phyloP scores from a whole-genome alignment of 371 early-diverging fungal species.

The Zopfochytrium polystomum region DNA sequence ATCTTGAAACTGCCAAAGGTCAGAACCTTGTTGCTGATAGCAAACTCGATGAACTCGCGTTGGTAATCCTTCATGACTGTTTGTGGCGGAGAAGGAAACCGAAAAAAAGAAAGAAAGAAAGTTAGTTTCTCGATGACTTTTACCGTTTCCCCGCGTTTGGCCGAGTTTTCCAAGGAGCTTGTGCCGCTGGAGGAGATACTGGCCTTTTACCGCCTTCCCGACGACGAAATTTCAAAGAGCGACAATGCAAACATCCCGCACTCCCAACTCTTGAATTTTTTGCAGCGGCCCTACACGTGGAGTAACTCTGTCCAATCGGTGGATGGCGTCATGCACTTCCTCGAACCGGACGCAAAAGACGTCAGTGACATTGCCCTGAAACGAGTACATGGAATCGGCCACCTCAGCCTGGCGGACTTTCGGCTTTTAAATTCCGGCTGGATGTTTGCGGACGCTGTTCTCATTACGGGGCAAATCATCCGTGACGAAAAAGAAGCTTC shows the following conservation, averaged over 20 bases:
- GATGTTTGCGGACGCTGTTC: slow-evolving; percentile 33
- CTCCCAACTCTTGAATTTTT: background rate
- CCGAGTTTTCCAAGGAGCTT: background rate
- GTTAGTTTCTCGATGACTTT: background rate
- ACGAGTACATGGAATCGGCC: slow-evolving; percentile 15
- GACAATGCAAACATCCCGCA: no score
- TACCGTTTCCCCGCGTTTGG: background rate
- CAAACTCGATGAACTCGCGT: slow-evolving; percentile 90
- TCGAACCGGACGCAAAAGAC: background rate
- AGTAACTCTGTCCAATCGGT: slow-evolving; percentile 21
- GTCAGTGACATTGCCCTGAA: slow-evolving; percentile 31
- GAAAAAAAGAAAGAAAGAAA: slow-evolving; percentile 2
- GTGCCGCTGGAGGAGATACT: background rate
- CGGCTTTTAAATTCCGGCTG: slow-evolving; percentile 35
- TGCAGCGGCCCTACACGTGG: slow-evolving; percentile 24
- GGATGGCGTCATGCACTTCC: slow-evolving; percentile 27
- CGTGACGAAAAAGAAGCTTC: slow-evolving; percentile 22
- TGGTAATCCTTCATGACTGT: slow-evolving; percentile 79
- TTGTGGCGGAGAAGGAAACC: background rate
- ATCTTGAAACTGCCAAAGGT: slow-evolving; percentile 88
- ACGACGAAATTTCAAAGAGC: no score
- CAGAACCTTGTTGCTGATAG: slow-evolving; percentile 76
- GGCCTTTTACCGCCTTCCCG: background rate
- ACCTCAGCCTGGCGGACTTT: slow-evolving; percentile 26
- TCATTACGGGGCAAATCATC: slow-evolving; percentile 31